These are phyloP conservation scores for Colletotrichum musicola DNA, from an alignment of 2,329 filamentous ascomycete genomes.

Conservation along the genomic window DNA sequence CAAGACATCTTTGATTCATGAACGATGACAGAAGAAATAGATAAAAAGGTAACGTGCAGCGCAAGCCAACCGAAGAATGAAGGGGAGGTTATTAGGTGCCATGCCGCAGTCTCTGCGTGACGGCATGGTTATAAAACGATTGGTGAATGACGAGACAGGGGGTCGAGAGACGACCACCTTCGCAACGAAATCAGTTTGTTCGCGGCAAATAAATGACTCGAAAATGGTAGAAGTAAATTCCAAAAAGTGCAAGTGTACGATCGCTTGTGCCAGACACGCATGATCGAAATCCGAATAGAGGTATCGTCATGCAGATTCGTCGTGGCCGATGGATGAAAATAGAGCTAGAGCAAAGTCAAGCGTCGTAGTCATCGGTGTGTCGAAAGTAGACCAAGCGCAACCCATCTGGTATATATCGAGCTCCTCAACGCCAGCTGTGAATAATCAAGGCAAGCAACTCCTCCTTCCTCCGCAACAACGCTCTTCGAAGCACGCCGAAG, in stretches of 20 bases:
- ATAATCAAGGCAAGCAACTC: constrained; percentile 39
- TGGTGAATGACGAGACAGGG: constrained; percentile 15
- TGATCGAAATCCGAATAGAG: constrained; percentile 64
- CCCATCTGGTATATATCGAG: constrained; percentile 41
- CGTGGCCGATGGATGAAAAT: constrained; percentile 56
- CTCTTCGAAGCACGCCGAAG: constrained; percentile 24
- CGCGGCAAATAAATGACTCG: constrained; percentile 38
- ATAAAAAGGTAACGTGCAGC: constrained; percentile 45
- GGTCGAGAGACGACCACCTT: constrained; percentile 16
- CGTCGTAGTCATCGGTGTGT: constrained; percentile 41
- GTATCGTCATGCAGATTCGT: constrained; percentile 71
- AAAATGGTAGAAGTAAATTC: constrained; percentile 44
- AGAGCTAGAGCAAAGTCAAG: constrained; percentile 38
- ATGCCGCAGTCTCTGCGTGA: constrained; percentile 27
- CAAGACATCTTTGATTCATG: constrained; percentile 40
- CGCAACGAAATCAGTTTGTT: constrained; percentile 25
- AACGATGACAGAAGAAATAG: constrained; percentile 45
- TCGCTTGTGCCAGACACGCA: constrained; percentile 72
- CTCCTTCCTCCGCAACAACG: constrained; percentile 29
- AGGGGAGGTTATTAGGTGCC: constrained; percentile 36
- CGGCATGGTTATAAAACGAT: constrained; percentile 9
- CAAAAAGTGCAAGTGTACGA: constrained; percentile 54
- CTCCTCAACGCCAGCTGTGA: constrained; percentile 41
- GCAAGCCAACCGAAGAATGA: constrained; percentile 35
- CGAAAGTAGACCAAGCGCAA: constrained; percentile 41